Conservation (phyloP, 345 rosid species). For the Eucalyptus regnans region DNA sequence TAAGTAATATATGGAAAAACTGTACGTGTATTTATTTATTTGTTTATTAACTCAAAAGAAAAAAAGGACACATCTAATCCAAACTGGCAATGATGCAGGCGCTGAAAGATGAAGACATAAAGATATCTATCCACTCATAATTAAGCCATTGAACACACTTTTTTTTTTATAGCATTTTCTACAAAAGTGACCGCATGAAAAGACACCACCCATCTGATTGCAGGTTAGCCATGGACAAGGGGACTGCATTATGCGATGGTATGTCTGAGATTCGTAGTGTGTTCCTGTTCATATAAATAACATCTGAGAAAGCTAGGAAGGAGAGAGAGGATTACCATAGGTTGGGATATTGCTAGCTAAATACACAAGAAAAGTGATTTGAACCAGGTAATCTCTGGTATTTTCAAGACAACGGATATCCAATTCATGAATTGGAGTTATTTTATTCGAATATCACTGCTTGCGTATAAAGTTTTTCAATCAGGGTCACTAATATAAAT, state of each 20-base stretch:
- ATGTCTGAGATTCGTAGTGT: neutral
- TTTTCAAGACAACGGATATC: neutral
- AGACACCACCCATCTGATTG: neutral
- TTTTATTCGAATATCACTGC: neutral
- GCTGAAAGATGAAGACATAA: neutral
- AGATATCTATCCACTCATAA: neutral
- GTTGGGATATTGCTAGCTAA: neutral
- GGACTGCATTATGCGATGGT: neutral
- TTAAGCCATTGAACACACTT: neutral
- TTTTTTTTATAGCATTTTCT: neutral
- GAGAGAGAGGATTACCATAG: neutral
- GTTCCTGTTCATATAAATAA: neutral
- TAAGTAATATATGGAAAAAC: neutral
- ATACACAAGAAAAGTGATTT: neutral
- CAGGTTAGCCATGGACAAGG: neutral
- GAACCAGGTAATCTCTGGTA: neutral
- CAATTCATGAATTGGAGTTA: neutral
- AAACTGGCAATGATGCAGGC: neutral
- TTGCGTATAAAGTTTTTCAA: neutral
- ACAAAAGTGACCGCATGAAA: neutral
- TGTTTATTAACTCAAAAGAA: neutral
- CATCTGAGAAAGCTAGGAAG: neutral
- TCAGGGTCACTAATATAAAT: neutral
- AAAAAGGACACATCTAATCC: neutral
- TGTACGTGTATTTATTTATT: neutral